Evolutionary conservation across 2,329 filamentous ascomycete species (phyloP).

Genomic region (Emericellopsis atlantica): DNA sequence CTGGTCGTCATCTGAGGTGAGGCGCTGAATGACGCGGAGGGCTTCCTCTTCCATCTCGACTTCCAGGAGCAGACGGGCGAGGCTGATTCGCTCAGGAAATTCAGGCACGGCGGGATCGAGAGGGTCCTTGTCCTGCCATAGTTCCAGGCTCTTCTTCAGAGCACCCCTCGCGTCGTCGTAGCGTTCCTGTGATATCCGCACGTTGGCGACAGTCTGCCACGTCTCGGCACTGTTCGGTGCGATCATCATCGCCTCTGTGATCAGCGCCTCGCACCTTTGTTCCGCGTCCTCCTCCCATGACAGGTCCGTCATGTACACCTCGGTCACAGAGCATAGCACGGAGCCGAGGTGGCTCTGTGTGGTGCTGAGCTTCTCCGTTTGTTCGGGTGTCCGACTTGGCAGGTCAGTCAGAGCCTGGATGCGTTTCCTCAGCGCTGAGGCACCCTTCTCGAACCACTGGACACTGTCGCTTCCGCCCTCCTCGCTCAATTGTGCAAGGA

Average conservation of each 20-base stretch:
- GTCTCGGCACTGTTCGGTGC: conserved; percentile 74
- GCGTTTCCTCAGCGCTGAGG: conserved; percentile 57
- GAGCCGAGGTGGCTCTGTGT: conserved; percentile 75
- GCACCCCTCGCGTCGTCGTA: conserved; percentile 70
- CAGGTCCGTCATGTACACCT: conserved; percentile 98
- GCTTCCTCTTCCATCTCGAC: conserved; percentile 77
- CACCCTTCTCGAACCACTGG: conserved; percentile 57
- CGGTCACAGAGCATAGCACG: conserved; percentile 84
- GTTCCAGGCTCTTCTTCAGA: conserved; percentile 61
- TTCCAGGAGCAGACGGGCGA: conserved; percentile 81
- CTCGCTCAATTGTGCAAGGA: conserved; percentile 80
- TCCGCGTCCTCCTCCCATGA: conserved; percentile 90
- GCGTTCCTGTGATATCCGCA: conserved; percentile 78
- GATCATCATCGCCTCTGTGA: conserved; percentile 82
- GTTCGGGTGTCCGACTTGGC: conserved; percentile 15
- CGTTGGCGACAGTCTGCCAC: conserved; percentile 89
- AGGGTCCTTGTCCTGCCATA: conserved; percentile 72
- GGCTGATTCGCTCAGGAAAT: conserved; percentile 73
- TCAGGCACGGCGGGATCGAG: conserved; percentile 65
- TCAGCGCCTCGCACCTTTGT: conserved; percentile 69
- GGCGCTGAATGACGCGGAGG: conserved; percentile 68
- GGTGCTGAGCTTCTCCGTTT: conserved; percentile 39
- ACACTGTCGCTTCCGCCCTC: conserved; percentile 55
- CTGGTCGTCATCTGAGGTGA: conserved; percentile 80
- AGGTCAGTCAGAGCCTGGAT: conserved; percentile 50